Evolutionary conservation across 2,329 filamentous ascomycete genomes (phyloP).

Genomic region (Macroventuria anomochaeta): DNA sequence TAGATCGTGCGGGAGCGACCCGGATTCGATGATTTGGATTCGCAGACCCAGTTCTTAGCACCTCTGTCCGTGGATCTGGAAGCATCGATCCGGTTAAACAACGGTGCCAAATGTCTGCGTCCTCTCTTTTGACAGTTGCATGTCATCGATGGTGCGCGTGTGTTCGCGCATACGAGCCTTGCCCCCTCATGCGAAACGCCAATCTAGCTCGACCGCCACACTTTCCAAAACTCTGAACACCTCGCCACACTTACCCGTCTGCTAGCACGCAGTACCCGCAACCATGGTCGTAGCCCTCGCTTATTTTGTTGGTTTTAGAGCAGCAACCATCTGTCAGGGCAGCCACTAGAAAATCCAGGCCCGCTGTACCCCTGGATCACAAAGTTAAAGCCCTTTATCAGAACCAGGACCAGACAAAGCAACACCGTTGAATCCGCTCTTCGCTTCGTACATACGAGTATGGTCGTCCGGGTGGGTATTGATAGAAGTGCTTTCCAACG

Average conservation of each 20-base stretch:
- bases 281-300: constrained; percentile 1
- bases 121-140: constrained; percentile 10
- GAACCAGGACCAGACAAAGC: neutral
- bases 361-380: constrained; percentile 1
- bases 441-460: neutral
- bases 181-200: neutral
- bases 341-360: neutral
- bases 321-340: constrained; percentile 4
- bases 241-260: neutral
- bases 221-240: neutral
- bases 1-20: constrained; percentile 15
- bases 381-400: neutral
- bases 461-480: constrained; percentile 1
- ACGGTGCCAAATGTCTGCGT: neutral
- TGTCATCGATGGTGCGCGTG: constrained; percentile 6
- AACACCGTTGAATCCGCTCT: neutral
- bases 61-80: constrained; percentile 1
- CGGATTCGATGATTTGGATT: constrained; percentile 9
- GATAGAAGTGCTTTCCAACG: constrained; percentile 1
- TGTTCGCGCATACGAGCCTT: neutral
- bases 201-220: neutral
- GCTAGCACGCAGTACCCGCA: neutral
- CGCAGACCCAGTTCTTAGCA: constrained; percentile 12
- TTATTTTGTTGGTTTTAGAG: neutral
- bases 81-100: neutral